These are phyloP conservation scores for Paraphysoderma sedebokerense DNA, from an alignment of 371 early-diverging fungal genomes.

Conservation along the genomic window DNA sequence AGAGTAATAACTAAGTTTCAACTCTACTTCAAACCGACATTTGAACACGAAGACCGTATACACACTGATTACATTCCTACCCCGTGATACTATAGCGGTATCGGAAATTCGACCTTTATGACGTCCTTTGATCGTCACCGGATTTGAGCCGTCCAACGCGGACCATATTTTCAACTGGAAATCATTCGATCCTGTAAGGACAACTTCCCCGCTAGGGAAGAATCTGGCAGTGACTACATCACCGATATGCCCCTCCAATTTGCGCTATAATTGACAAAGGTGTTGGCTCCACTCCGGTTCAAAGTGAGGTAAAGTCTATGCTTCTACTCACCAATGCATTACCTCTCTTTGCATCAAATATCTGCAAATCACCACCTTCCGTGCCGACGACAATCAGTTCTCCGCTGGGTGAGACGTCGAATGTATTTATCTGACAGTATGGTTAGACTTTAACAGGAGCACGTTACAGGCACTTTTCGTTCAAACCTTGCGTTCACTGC, in stretches of 20 bases:
- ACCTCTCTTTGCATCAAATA: neutral
- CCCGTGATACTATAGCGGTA: too few relatives aligned
- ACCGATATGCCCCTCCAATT: slow-evolving; percentile 1
- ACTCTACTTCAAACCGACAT: too few relatives aligned
- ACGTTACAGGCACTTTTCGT: neutral
- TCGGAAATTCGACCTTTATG: too few relatives aligned
- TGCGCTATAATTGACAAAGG: neutral
- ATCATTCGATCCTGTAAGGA: neutral
- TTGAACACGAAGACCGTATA: too few relatives aligned
- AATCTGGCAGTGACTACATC: neutral
- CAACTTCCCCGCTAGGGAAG: slow-evolving; percentile 5
- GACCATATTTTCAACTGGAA: slow-evolving; percentile 3
- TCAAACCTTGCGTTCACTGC: neutral
- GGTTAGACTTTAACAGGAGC: too few relatives aligned
- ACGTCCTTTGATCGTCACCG: neutral
- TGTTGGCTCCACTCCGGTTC: too few relatives aligned
- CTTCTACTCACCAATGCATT: neutral
- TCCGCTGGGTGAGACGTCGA: neutral
- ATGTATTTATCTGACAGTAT: neutral
- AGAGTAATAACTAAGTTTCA: too few relatives aligned
- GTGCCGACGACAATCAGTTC: neutral
- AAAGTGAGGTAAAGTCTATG: neutral
- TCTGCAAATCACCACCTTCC: neutral
- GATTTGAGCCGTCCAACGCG: neutral
- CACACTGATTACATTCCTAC: too few relatives aligned